phyloP scores from a whole-genome alignment of 2,329 filamentous ascomycete species.

The Colletotrichum simmondsii region DNA sequence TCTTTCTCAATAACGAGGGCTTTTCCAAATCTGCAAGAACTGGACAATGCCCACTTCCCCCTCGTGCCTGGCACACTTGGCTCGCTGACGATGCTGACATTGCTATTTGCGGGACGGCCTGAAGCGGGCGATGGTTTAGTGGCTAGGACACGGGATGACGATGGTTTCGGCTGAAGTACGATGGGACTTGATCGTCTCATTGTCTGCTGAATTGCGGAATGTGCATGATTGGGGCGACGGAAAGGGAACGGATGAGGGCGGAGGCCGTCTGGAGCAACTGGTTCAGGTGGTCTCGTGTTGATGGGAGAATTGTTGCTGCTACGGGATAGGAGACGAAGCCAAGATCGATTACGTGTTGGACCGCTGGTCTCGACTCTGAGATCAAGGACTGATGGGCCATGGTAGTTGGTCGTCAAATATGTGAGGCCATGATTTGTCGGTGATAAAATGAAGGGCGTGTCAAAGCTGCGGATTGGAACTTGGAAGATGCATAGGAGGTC shows the following conservation, averaged over 20 bases:
- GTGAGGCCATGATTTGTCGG: conserved; percentile 10
- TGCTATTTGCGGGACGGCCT: neutral
- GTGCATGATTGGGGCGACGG: neutral
- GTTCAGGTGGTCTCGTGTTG: neutral
- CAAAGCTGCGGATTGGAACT: conserved; percentile 19
- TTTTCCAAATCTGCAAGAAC: neutral
- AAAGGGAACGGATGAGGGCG: neutral
- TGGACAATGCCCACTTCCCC: neutral
- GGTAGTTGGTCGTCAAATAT: neutral
- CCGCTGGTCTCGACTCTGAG: neutral
- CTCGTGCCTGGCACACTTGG: neutral
- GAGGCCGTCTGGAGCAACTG: neutral
- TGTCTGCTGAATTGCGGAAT: neutral
- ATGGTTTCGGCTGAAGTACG: conserved; percentile 16
- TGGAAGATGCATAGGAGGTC: conserved; percentile 18
- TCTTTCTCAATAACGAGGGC: neutral
- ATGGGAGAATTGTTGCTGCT: neutral
- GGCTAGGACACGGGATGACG: conserved; percentile 17
- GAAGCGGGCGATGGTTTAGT: neutral
- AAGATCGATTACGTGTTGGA: neutral
- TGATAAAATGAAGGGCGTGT: conserved; percentile 20
- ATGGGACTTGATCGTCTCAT: conserved; percentile 20
- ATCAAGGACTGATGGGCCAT: neutral
- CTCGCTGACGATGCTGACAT: neutral
- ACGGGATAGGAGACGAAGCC: neutral